These are phyloP conservation scores for Dioscorea zingiberensis DNA, from an alignment of 106 monocot species.

Conservation along the genomic window DNA sequence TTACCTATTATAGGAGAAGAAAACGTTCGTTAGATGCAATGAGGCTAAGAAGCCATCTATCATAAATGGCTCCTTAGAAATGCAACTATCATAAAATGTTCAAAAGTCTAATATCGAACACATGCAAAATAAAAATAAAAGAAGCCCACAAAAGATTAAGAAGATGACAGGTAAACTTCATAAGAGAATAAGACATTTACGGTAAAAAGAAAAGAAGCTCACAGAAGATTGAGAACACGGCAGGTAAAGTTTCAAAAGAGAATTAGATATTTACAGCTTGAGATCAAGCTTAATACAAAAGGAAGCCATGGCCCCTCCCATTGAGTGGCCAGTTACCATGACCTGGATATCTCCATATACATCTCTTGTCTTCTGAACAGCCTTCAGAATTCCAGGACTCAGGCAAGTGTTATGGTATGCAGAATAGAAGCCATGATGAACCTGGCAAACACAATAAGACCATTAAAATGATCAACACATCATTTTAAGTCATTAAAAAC, in stretches of 20 bases:
- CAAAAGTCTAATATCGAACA: no score
- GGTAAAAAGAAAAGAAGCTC: no score
- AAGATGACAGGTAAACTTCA: no score
- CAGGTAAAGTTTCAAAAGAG: no score
- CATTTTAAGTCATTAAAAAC: neutral
- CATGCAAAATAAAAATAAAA: no score
- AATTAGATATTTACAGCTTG: conserved; percentile 39
- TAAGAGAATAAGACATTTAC: no score
- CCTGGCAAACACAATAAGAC: conserved; percentile 30
- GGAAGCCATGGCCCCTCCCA: conserved; percentile 97
- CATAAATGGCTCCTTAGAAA: no score
- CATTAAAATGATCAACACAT: neutral
- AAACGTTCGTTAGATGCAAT: no score
- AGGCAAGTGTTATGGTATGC: conserved; percentile 91
- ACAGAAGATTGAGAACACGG: no score
- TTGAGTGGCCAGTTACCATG: conserved; percentile 86
- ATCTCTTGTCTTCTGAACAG: conserved; percentile 44
- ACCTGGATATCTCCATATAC: conserved; percentile 60
- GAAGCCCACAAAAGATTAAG: no score
- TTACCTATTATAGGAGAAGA: conserved; percentile 39
- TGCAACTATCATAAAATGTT: no score
- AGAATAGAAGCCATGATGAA: conserved; percentile 90
- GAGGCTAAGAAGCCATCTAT: no score
- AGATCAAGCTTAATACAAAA: conserved; percentile 97
- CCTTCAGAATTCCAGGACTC: conserved; percentile 55